Evolutionary conservation across 495 filamentous ascomycete genomes (phyloP), one percentile per base, ranked within the genome.

Genomic region (Penicillium parvum): DNA sequence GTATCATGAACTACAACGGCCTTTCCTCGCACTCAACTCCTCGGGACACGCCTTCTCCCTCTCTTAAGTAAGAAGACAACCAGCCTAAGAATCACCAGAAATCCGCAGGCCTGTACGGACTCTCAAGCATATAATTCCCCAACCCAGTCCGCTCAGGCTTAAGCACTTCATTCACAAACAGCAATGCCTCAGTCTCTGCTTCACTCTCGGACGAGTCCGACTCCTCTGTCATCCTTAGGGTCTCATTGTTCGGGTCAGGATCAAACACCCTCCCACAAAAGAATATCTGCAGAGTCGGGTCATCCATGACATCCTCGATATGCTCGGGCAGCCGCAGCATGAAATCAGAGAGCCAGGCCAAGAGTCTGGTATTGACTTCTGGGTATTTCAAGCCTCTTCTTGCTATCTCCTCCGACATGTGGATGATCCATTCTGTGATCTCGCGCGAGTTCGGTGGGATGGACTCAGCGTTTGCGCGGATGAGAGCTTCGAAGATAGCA

Each of bases 381-480:
- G 28, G 7, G 33, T 36, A 21, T 56, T 47, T 10, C 12, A 1
- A 4, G 0, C 33, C 0, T 36, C 39, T 5, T 46, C 17, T 7
- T 19, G 16, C 7, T 28, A 3, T 28, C 38, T 7, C 49, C 41
- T 8, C 27, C 30, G 7, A 47, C 30, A 55, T 53, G n/a, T 61
- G 54, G 26, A 68, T 49, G 0, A 50, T 58, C 68, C 68, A 73
- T 22, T 62, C 40, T 0, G 57, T 63, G 11, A 73, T 54, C 20
- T 65, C 60, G 2, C 59, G 22, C 0, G 62, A 60, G 20, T 65
- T 49, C 2, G 42, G 12, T 1, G 69, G 69, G 1, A 72, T 27
- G 11, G 66, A 70, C 45, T 73, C 69, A 0, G 69, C 65, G 30
- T 55, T 69, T 8, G 66, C 52, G 12, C 68, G 65, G 1, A 73